Conservation (phyloP, 2,329 filamentous ascomycete species). For the Pseudophaeomoniella oleicola region DNA sequence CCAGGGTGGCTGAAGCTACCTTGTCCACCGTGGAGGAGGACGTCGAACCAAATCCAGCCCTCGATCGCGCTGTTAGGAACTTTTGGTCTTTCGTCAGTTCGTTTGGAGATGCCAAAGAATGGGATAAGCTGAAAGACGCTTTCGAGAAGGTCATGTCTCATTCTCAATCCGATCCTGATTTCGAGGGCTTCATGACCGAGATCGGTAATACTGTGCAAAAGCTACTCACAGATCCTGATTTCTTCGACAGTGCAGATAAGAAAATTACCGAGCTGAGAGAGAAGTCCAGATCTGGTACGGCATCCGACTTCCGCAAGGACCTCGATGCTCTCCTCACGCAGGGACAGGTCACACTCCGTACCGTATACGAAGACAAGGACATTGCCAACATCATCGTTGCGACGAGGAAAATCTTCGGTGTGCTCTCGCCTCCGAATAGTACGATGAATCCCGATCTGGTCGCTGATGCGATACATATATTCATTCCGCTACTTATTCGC, state of each 20-base stretch:
- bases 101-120: constrained; percentile 60
- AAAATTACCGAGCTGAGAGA: constrained; percentile 45
- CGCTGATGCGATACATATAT: constrained; percentile 62
- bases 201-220: constrained; percentile 62
- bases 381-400: constrained; percentile 55
- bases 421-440: constrained; percentile 52
- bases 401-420: constrained; percentile 49
- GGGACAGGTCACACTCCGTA: constrained; percentile 50
- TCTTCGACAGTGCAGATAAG: constrained; percentile 62
- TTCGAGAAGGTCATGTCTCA: constrained; percentile 61
- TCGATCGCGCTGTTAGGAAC: constrained; percentile 61
- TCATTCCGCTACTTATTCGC: constrained; percentile 63
- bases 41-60: constrained; percentile 56
- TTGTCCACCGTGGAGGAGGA: constrained; percentile 54
- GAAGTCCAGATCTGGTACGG: constrained; percentile 42
- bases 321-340: constrained; percentile 59
- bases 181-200: constrained; percentile 62
- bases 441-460: constrained; percentile 58
- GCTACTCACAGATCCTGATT: constrained; percentile 71
- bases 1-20: constrained; percentile 54
- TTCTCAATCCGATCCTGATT: constrained; percentile 62
- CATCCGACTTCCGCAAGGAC: constrained; percentile 56
- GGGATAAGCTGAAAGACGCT: constrained; percentile 57
- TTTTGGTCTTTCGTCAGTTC: constrained; percentile 70
- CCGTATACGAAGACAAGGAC: constrained; percentile 57